Conservation (phyloP, 2,329 filamentous ascomycete species). For the Xylariomycetidae sp. region DNA sequence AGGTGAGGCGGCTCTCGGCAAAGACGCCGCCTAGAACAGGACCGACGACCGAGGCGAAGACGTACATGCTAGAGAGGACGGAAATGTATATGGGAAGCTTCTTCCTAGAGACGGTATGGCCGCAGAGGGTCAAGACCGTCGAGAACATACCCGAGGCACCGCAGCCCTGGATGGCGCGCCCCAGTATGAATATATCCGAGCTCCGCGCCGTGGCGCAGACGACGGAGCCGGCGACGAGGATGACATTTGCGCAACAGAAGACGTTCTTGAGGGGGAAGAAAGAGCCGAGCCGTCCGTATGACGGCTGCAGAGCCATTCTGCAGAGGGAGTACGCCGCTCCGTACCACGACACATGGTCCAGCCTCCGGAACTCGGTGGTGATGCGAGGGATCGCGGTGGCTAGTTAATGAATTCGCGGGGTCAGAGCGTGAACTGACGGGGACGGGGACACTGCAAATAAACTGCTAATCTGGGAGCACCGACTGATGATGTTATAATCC, state of each 20-base stretch:
- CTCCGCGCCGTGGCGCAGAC: slow-evolving; percentile 1
- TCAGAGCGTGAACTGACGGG: neutral
- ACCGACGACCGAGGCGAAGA: neutral
- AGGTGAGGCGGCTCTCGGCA: neutral
- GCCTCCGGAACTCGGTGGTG: neutral
- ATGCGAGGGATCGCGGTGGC: neutral
- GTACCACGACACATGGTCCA: neutral
- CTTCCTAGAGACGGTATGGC: neutral
- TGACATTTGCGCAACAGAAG: neutral
- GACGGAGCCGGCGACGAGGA: neutral
- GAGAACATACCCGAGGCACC: neutral
- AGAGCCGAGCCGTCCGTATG: neutral
- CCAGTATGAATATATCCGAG: neutral
- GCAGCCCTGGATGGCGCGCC: slow-evolving; percentile 1
- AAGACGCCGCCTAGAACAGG: neutral
- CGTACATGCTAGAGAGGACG: neutral
- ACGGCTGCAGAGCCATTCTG: neutral
- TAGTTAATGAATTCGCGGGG: neutral
- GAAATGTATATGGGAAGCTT: neutral
- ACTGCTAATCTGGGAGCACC: neutral
- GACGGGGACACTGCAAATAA: neutral
- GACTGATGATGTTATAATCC: neutral
- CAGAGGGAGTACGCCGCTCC: neutral
- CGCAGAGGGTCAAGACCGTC: neutral
- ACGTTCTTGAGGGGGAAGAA: slow-evolving; percentile 1